Conservation (phyloP, 1,284 basidiomycete species). For the Cryptococcus sp. region DNA sequence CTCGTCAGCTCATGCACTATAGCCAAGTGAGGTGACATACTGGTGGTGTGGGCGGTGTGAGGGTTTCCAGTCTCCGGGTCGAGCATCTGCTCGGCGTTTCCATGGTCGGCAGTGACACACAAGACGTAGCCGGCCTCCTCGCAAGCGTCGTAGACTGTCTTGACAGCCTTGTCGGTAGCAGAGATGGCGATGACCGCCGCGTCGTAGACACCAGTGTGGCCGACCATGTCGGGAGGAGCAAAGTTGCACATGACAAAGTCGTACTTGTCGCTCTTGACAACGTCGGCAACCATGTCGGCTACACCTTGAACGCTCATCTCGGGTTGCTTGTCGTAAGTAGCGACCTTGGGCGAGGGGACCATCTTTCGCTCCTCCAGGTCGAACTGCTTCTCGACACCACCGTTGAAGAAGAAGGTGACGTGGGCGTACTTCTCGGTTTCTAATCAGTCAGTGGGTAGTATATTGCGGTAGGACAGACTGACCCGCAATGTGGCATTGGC, state of each 20-base stretch:
- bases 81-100: conserved; percentile 78
- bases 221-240: conserved; percentile 90
- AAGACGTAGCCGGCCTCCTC: conserved; percentile 77
- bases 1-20: background rate
- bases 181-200: conserved; percentile 79
- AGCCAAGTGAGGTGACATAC: conserved; percentile 15
- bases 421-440: conserved; percentile 94
- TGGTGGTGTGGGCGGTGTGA: conserved; percentile 53
- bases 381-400: conserved; percentile 86
- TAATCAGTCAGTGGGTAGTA: conserved; percentile 20
- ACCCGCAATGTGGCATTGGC: conserved; percentile 81
- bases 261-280: conserved; percentile 62
- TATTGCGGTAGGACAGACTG: conserved; percentile 13
- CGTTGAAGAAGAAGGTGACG: conserved; percentile 95
- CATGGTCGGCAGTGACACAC: conserved; percentile 84
- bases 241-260: conserved; percentile 96
- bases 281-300: conserved; percentile 79
- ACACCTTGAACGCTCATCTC: conserved; percentile 80
- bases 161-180: conserved; percentile 77
- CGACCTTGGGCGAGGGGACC: conserved; percentile 82
- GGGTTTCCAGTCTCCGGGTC: conserved; percentile 74
- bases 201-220: conserved; percentile 82
- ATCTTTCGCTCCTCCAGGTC: conserved; percentile 73
- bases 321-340: conserved; percentile 81
- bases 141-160: conserved; percentile 75